A percentile compares a stretch with the other conserved stretches of the same genome.
Conservation (phyloP, 2,329 filamentous ascomycete genomes). For the Alternaria sp. region DNA sequence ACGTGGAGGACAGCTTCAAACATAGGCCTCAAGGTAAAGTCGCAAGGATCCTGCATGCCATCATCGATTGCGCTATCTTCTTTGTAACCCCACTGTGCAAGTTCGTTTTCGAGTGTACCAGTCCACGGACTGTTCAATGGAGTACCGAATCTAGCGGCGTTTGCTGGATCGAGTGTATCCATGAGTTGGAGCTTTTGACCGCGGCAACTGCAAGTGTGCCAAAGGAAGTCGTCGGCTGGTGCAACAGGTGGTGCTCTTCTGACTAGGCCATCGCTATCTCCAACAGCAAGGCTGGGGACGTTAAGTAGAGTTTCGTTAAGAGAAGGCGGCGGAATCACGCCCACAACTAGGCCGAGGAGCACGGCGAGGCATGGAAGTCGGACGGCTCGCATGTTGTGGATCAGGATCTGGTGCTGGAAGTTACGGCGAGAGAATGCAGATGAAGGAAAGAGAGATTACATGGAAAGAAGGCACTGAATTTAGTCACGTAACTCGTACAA, state of each 20-base stretch:
- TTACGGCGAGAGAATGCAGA: background rate
- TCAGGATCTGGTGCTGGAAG: background rate
- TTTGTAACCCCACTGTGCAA: background rate
- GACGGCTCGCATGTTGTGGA: background rate
- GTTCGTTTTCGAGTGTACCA: conserved; percentile 2
- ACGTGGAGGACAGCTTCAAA: background rate
- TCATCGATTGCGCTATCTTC: background rate
- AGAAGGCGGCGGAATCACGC: background rate
- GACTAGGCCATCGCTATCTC: background rate
- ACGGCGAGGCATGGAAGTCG: background rate
- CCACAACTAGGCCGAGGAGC: background rate
- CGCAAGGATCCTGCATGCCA: background rate
- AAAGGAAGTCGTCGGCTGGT: background rate
- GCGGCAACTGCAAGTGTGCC: background rate
- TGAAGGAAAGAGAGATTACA: background rate
- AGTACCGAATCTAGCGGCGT: background rate
- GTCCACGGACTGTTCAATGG: conserved; percentile 1
- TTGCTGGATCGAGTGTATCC: background rate
- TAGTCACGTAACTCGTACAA: background rate
- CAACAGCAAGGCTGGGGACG: background rate
- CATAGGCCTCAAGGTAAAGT: conserved; percentile 1
- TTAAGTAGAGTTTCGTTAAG: background rate
- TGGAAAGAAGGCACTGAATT: background rate
- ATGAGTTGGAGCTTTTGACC: conserved; percentile 3
- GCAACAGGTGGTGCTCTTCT: conserved; percentile 5